A percentile compares a stretch with the other conserved stretches of the same genome.
These are phyloP conservation scores for Haplosporangium sp. DNA, from an alignment of 371 early-diverging fungal species.

Conservation along the genomic window DNA sequence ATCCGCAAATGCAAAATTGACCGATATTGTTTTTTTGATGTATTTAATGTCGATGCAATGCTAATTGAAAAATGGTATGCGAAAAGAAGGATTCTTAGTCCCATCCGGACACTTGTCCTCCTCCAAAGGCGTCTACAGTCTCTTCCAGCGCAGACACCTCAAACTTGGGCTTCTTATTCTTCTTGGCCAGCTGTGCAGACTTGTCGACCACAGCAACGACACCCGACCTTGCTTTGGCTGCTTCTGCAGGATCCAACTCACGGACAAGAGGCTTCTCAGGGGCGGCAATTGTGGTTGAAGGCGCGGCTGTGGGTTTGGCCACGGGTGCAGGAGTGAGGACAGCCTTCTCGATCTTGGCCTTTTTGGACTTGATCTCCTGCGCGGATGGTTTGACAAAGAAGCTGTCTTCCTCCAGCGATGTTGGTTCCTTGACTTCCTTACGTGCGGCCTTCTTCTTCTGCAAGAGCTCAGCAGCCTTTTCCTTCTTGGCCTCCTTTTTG, in stretches of 20 bases:
- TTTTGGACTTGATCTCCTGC: slow-evolving; percentile 45
- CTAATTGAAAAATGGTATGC: slow-evolving; percentile 8
- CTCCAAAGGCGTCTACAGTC: slow-evolving; percentile 38
- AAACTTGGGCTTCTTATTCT: slow-evolving; percentile 52
- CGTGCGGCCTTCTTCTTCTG: slow-evolving; percentile 42
- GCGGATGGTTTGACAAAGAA: slow-evolving; percentile 44
- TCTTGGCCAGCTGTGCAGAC: slow-evolving; percentile 51
- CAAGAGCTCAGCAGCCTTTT: slow-evolving; percentile 18
- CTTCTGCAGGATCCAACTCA: slow-evolving; percentile 45
- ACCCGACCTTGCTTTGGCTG: slow-evolving; percentile 61
- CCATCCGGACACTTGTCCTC: slow-evolving; percentile 39
- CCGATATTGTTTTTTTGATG: neutral
- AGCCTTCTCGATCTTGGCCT: slow-evolving; percentile 44
- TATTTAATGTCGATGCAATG: neutral
- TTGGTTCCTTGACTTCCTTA: slow-evolving; percentile 46
- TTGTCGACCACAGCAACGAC: slow-evolving; percentile 69
- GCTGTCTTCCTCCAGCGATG: slow-evolving; percentile 36
- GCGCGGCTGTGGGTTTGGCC: slow-evolving; percentile 3
- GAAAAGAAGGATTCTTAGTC: slow-evolving; percentile 17
- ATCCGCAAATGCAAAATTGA: no score
- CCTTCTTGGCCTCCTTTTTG: slow-evolving; percentile 51
- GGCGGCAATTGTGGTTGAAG: slow-evolving; percentile 3
- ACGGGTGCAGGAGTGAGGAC: slow-evolving; percentile 8
- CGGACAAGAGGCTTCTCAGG: slow-evolving; percentile 15
- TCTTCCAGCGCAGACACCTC: slow-evolving; percentile 44